These are phyloP conservation scores for Phylloporus arenicola DNA, from an alignment of 768 basidiomycete genomes.

Conservation along the genomic window DNA sequence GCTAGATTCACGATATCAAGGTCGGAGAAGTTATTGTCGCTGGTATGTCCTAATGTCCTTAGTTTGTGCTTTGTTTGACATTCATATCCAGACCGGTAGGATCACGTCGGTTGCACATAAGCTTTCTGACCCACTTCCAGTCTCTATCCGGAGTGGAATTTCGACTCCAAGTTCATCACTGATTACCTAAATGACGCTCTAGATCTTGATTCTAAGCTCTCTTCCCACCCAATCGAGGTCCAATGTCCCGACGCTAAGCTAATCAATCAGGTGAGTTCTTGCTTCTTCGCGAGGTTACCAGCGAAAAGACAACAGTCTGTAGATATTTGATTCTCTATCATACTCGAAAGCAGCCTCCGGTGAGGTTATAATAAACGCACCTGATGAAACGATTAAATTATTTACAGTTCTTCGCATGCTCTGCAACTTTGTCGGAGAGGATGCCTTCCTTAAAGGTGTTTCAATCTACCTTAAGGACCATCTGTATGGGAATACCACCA, in stretches of 20 bases:
- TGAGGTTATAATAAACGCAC: constrained; percentile 23
- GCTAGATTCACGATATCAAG: constrained; percentile 28
- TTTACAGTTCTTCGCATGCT: constrained; percentile 86
- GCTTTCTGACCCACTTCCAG: constrained; percentile 30
- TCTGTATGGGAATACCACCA: constrained; percentile 79
- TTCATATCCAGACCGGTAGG: constrained; percentile 48
- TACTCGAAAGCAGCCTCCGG: constrained; percentile 83
- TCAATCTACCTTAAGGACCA: constrained; percentile 89
- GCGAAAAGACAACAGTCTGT: constrained; percentile 1
- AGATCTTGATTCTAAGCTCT: constrained; percentile 73
- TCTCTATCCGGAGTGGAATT: constrained; percentile 83
- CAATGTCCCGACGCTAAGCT: constrained; percentile 82
- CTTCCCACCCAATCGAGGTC: constrained; percentile 92
- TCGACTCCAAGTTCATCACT: constrained; percentile 77
- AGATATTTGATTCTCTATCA: constrained; percentile 87
- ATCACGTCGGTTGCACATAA: not conserved
- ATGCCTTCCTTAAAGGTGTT: constrained; percentile 80
- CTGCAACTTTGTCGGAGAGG: constrained; percentile 81
- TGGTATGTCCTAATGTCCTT: constrained; percentile 38
- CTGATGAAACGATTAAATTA: not conserved
- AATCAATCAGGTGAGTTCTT: constrained; percentile 58
- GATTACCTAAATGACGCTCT: constrained; percentile 73
- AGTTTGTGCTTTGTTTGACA: constrained; percentile 6
- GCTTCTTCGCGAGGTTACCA: not conserved
- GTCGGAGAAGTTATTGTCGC: constrained; percentile 87